Percentiles rank a stretch among this genome's conserved stretches.
Evolutionary conservation across 2,329 filamentous ascomycete species (phyloP).

Genomic region (Diplodia corticola): DNA sequence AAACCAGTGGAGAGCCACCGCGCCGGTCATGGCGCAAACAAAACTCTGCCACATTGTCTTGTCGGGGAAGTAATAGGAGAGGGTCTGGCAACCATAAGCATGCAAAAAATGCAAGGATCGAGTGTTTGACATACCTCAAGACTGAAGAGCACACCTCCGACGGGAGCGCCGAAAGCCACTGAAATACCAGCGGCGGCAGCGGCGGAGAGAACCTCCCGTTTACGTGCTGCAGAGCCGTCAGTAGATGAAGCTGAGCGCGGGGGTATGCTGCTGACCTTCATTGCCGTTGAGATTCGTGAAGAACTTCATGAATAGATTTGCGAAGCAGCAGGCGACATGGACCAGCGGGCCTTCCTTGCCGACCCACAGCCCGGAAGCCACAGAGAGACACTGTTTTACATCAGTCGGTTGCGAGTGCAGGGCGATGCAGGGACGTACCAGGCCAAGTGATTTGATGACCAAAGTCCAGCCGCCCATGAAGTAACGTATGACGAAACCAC

Average conservation of each 20-base stretch:
- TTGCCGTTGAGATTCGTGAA: constrained; percentile 81
- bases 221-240: constrained; percentile 64
- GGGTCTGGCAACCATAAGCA: constrained; percentile 58
- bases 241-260: neutral
- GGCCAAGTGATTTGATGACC: constrained; percentile 81
- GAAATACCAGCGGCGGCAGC: constrained; percentile 91
- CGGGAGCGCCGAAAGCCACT: constrained; percentile 89
- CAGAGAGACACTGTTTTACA: constrained; percentile 70
- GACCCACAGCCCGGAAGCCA: constrained; percentile 93
- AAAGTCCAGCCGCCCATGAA: constrained; percentile 90
- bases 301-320: constrained; percentile 88
- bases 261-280: constrained; percentile 60
- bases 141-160: constrained; percentile 92
- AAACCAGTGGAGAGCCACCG: constrained; percentile 85
- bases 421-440: constrained; percentile 54
- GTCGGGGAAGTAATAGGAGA: constrained; percentile 97
- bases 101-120: neutral
- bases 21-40: constrained; percentile 98
- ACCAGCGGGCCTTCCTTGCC: constrained; percentile 95
- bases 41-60: constrained; percentile 99
- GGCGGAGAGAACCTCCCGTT: constrained; percentile 88
- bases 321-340: constrained; percentile 95
- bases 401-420: constrained; percentile 31
- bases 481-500: constrained; percentile 85
- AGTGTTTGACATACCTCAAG: constrained; percentile 67